Percentiles rank a stretch among this genome's conserved stretches.
These are phyloP conservation scores for Aphanoascus verrucosus DNA, from an alignment of 2,329 filamentous ascomycete species.

Conservation along the genomic window DNA sequence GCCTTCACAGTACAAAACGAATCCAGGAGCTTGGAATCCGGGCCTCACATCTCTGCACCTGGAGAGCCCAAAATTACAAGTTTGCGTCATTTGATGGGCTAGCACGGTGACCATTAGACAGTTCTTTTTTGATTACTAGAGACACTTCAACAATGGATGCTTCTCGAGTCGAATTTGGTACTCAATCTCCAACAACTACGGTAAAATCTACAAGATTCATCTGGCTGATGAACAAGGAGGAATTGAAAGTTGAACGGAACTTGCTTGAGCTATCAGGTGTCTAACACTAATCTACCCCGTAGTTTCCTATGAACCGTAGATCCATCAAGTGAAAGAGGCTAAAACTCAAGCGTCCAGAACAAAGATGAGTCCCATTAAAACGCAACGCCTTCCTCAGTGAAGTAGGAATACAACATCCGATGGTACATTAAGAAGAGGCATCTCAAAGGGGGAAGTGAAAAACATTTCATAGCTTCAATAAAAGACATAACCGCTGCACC, in stretches of 20 bases:
- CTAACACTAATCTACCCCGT: constrained; percentile 10
- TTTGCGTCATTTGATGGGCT: no score
- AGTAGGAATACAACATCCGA: constrained; percentile 5
- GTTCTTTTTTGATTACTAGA: no score
- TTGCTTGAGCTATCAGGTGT: constrained; percentile 3
- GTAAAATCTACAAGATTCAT: background rate
- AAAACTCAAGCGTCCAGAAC: background rate
- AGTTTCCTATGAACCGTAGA: background rate
- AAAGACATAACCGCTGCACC: constrained; percentile 11
- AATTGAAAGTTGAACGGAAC: background rate
- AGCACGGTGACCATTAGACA: no score
- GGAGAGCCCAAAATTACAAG: no score
- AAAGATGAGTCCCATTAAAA: background rate
- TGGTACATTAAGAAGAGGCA: constrained; percentile 3
- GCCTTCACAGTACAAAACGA: no score
- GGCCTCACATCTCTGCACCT: no score
- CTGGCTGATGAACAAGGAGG: background rate
- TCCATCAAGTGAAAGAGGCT: background rate
- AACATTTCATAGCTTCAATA: constrained; percentile 5
- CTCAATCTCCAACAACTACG: background rate
- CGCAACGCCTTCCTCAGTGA: background rate
- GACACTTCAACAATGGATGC: no score
- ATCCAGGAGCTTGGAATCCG: no score
- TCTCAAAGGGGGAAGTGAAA: background rate
- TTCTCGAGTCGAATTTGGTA: background rate